These are phyloP conservation scores for Fraxinus americana DNA, from an alignment of 257 asterid species.

Conservation along the genomic window DNA sequence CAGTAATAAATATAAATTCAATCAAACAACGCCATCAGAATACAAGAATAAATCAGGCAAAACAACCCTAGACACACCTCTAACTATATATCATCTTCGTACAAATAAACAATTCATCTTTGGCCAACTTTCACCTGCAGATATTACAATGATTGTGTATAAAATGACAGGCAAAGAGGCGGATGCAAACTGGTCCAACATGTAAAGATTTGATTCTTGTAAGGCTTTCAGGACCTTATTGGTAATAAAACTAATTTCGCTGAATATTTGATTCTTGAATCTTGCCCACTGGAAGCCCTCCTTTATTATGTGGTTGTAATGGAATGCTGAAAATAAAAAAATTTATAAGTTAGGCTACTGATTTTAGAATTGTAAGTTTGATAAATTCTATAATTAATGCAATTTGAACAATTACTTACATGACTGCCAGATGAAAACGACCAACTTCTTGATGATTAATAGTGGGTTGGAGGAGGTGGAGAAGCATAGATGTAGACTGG, in stretches of 20 bases:
- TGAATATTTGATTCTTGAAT: neutral
- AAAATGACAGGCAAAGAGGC: conserved; percentile 1
- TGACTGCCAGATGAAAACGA: conserved; percentile 4
- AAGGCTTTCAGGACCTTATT: conserved; percentile 13
- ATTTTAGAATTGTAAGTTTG: neutral
- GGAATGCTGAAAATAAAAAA: conserved; percentile 14
- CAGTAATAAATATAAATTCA: conserved; percentile 31
- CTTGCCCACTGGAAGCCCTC: conserved; percentile 15
- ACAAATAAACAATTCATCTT: conserved; percentile 16
- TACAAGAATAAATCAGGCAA: conserved; percentile 15
- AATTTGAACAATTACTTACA: conserved; percentile 4
- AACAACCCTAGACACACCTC: conserved; percentile 18
- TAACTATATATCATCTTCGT: conserved; percentile 20
- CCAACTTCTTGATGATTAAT: neutral
- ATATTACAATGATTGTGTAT: conserved; percentile 17
- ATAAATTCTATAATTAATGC: neutral
- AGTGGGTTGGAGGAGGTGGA: conserved; percentile 25
- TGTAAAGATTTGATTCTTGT: neutral
- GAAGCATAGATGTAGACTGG: conserved; percentile 12
- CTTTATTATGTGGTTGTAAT: conserved; percentile 14
- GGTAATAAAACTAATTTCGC: neutral
- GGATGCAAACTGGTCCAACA: conserved; percentile 6
- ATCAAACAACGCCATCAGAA: conserved; percentile 31
- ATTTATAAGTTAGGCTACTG: neutral
- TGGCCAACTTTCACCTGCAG: neutral